phyloP scores from a whole-genome alignment of 225 moss, liverwort and hornwort genomes.

The Climacium dendroides region DNA sequence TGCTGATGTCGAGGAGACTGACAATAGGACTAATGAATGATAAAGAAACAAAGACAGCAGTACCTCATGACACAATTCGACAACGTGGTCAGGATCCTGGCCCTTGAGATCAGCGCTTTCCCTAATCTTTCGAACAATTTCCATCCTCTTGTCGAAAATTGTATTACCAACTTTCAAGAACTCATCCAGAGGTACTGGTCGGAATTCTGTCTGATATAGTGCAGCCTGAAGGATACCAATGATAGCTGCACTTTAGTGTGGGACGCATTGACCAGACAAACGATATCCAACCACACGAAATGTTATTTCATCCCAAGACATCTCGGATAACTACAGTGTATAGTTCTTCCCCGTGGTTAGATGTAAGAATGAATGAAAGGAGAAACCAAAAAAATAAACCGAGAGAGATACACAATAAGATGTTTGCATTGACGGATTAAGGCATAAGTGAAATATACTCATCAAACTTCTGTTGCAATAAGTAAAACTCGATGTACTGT shows the following conservation, averaged over 20 bases:
- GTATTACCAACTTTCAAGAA: conserved; percentile 79
- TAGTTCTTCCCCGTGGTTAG: background rate
- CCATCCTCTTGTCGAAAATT: conserved; percentile 77
- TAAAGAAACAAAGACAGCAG: background rate
- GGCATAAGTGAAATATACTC: background rate
- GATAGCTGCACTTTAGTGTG: background rate
- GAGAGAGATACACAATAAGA: background rate
- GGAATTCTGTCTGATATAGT: conserved; percentile 77
- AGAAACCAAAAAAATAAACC: background rate
- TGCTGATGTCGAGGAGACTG: background rate
- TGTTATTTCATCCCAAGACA: background rate
- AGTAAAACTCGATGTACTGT: background rate
- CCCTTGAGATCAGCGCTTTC: conserved; percentile 73
- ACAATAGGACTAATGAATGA: background rate
- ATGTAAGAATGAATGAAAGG: background rate
- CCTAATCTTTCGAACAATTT: conserved; percentile 58
- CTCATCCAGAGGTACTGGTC: conserved; percentile 90
- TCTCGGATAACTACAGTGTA: background rate
- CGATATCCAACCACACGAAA: background rate
- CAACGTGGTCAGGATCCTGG: conserved; percentile 90
- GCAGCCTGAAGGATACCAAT: conserved; percentile 54
- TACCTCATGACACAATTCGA: conserved; percentile 95
- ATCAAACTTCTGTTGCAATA: background rate
- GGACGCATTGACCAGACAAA: background rate
- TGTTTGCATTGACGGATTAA: background rate